A percentile compares a stretch with the other conserved stretches of the same genome.
phyloP scores from a whole-genome alignment of 1,284 basidiomycete genomes.

The Pseudozyma thailandica region DNA sequence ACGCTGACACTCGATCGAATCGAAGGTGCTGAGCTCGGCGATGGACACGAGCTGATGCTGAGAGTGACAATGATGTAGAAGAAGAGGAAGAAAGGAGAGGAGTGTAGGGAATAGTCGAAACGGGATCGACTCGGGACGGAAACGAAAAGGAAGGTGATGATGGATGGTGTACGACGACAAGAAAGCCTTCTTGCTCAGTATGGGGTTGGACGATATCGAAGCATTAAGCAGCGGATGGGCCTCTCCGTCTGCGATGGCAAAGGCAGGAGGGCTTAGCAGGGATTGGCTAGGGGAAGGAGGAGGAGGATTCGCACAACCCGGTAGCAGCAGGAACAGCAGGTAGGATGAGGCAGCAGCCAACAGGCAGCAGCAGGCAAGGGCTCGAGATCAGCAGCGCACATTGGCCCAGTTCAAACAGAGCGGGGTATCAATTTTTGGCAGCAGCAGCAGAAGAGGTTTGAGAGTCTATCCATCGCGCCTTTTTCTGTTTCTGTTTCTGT shows the following conservation, averaged over 20 bases:
- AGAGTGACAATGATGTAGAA: background rate
- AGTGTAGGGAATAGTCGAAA: constrained; percentile 6
- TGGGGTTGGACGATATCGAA: background rate
- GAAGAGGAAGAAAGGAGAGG: background rate
- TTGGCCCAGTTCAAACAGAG: background rate
- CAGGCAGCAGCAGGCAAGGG: too few species aligned
- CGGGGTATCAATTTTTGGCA: background rate
- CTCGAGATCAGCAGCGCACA: constrained; percentile 1
- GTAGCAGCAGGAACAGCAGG: too few species aligned
- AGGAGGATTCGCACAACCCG: too few species aligned
- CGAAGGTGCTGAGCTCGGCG: too few species aligned
- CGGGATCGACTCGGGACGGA: background rate
- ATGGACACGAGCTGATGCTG: background rate
- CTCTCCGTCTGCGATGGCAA: background rate
- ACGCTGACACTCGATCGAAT: too few species aligned
- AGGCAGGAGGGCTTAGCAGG: background rate
- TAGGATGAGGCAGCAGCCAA: too few species aligned
- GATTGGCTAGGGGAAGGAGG: background rate
- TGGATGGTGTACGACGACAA: constrained; percentile 3
- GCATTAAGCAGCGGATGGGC: background rate
- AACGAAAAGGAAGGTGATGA: background rate
- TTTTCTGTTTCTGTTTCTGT: background rate
- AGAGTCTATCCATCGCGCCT: background rate
- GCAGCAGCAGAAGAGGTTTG: too few species aligned
- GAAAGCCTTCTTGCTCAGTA: background rate